Percentiles rank a stretch among this genome's conserved stretches.
Evolutionary conservation across 2,329 filamentous ascomycete species (phyloP).

Genomic region (Botrytis paeoniae): DNA sequence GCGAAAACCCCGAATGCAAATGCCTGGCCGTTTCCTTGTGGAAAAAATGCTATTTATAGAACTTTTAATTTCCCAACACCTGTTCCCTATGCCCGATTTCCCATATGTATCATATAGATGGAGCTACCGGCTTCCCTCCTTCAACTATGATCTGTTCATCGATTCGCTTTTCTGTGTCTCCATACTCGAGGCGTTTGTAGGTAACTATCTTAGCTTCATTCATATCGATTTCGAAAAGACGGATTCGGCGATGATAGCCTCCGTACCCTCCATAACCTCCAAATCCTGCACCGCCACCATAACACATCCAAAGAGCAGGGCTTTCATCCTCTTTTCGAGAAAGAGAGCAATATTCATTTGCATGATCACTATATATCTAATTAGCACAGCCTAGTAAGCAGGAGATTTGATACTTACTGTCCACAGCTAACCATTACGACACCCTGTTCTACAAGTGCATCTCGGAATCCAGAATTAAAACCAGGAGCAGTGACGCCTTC

Average conservation of each 20-base stretch:
- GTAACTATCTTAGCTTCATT: constrained; percentile 85
- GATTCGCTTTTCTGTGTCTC: constrained; percentile 50
- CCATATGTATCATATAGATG: background rate
- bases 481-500: constrained; percentile 83
- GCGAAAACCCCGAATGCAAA: background rate
- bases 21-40: background rate
- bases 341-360: constrained; percentile 92
- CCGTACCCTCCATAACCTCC: constrained; percentile 93
- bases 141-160: constrained; percentile 68
- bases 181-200: constrained; percentile 83
- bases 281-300: constrained; percentile 86
- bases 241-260: constrained; percentile 76
- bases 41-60: background rate
- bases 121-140: constrained; percentile 44
- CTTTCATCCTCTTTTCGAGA: constrained; percentile 41
- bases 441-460: constrained; percentile 82
- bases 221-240: constrained; percentile 91
- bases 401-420: constrained; percentile 59
- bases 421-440: constrained; percentile 86
- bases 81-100: background rate
- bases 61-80: background rate
- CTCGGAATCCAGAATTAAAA: constrained; percentile 90
- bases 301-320: constrained; percentile 96
- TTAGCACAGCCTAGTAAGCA: background rate
- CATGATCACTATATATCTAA: constrained; percentile 68